Base-by-base conservation (phyloP, 2,329 filamentous ascomycete species). In the Helotiales sp. region DNA sequence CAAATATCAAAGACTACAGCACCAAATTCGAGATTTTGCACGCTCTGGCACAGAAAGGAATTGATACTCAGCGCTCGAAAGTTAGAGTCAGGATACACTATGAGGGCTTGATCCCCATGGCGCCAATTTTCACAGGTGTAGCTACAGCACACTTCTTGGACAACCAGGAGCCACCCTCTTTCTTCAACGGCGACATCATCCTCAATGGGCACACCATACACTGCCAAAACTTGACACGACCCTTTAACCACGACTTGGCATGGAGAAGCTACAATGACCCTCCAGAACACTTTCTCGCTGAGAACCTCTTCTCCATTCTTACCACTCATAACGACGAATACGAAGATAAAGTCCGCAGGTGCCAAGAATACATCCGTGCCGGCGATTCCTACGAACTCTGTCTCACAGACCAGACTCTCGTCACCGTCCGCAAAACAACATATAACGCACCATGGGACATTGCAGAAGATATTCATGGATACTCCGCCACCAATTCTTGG, bases 371-470 rank as follows among this genome's bases (percentile, higher is more conserved):
- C 51, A 73, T 76, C 22, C 65, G 70, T 7, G 59, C 61, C n/a
- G 74, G 74, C 1, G 70, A 75, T 34, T 76, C 74, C 17, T 76
- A 76, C 54, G 74, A 76, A 55, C 62, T 76, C 5, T 76, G 74
- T 52, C 63, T 76, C 6, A 76, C 74, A 5, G 69, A 68, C 22
- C 68, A 72, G 58, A 71, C 70, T 0, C 59, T 46, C 10, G 46
- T 71, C 22, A 62, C 59, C 25, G 55, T 51, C 38, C 55, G 48
- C 42, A 44, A 49, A 27, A 29, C 56, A 46, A 25, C 52, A 15
- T n/a, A n/a, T n/a, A n/a, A n/a, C n/a, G n/a, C n/a, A n/a, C n/a
- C n/a, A n/a, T n/a, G n/a, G n/a, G n/a, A n/a, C n/a, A n/a, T n/a
- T n/a, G n/a, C n/a, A n/a, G n/a, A n/a, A n/a, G n/a, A n/a, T n/a